Percentiles rank a stretch among this genome's conserved stretches.
Conservation (phyloP, 208 protist genomes). For the Wallacemonas sp. region DNA sequence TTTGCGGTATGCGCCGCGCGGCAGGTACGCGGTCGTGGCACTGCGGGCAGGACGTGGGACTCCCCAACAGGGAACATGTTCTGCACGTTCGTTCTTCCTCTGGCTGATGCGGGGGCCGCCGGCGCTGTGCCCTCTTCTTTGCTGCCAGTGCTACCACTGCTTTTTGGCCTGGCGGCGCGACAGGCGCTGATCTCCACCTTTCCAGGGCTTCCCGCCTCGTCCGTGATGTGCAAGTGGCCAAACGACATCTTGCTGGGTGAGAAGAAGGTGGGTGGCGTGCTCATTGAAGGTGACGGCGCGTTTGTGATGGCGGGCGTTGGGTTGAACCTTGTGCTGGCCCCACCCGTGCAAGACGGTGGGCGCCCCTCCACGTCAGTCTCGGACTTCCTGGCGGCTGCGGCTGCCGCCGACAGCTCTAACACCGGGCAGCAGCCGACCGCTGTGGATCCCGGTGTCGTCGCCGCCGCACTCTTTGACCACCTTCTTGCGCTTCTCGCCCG, state of each 20-base stretch:
- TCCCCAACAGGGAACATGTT: constrained; percentile 80
- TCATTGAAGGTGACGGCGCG: constrained; percentile 40
- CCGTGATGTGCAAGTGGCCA: constrained; percentile 67
- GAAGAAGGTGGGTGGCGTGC: constrained; percentile 64
- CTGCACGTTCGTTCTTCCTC: constrained; percentile 61
- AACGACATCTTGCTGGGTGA: constrained; percentile 67
- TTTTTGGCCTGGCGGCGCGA: constrained; percentile 48
- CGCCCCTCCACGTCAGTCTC: constrained; percentile 35
- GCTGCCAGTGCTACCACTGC: constrained; percentile 53
- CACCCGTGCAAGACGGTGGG: constrained; percentile 45
- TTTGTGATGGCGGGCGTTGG: constrained; percentile 66
- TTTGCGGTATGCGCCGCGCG: constrained; percentile 52
- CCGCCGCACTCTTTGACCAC: constrained; percentile 33
- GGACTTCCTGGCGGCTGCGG: constrained; percentile 11
- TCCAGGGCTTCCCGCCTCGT: constrained; percentile 10
- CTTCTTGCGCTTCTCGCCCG: constrained; percentile 21
- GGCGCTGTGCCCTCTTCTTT: constrained; percentile 11
- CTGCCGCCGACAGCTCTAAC: not conserved
- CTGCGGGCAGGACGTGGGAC: constrained; percentile 47
- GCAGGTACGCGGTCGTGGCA: constrained; percentile 56
- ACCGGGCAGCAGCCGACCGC: too few species aligned
- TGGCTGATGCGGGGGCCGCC: constrained; percentile 9
- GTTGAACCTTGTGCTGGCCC: constrained; percentile 52
- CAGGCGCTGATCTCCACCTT: constrained; percentile 36
- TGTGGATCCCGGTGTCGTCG: constrained; percentile 24